Base-by-base conservation (phyloP, 805 yeast genomes). In the Saccharomyces mikatae region DNA sequence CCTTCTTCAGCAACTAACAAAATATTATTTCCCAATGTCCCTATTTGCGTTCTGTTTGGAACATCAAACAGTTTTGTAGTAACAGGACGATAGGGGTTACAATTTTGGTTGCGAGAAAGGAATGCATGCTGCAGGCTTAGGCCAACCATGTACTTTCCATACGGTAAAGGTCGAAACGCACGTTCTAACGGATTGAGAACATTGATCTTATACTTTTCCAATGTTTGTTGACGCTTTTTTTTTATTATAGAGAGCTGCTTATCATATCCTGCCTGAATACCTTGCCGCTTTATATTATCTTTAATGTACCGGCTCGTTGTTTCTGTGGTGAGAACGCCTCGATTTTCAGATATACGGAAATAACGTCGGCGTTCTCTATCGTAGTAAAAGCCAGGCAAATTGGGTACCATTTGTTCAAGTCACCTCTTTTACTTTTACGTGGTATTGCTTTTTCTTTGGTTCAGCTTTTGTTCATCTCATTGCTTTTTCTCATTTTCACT, bases 311-410 rank as follows among this genome's bases (percentile, higher is more conserved):
- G 44, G 24, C 24, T 36, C 24, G 44, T 17, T 8, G 44, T n/a
- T 21, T 22, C 44, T 17, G 24, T 6, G 11, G 11, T n/a, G 5
- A 11, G 4, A 36, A 36, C 9, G 44, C 13, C 17, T 36, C 13
- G 22, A 17, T 48, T 44, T 52, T 41, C 36, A 48, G 57, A 55
- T 41, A 55, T 32, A 28, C 56, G 62, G 51, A 68, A 68, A 51
- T 68, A 68, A 22, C 66, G 58, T 28, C 59, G 59, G 21, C 57
- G 59, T 41, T 55, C 61, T 27, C 57, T 54, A 53, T 68, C 70
- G 49, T 53, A 68, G 46, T 65, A 63, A 27, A 62, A 62, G 3
- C 70, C 71, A 22, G 71, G 71, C 31, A 67, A 41, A 14, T 60
- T 54, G n/a, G 58, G 57, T 22, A 54, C 53, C 60, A 55, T 55